Conservation (phyloP, 495 filamentous ascomycete genomes). For the Xylaria venustula region DNA sequence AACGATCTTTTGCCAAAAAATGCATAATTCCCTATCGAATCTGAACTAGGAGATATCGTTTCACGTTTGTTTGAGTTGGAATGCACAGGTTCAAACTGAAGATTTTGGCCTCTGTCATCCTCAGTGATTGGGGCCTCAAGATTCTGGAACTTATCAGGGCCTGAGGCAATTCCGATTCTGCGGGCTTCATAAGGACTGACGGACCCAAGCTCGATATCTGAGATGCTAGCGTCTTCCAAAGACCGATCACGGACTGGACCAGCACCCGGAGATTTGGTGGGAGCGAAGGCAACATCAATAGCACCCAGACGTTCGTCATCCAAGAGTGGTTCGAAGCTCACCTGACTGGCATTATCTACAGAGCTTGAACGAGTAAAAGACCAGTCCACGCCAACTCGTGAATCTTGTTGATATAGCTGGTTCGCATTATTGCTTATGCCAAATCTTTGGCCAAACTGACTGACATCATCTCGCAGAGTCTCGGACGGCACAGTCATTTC, state of each 20-base stretch:
- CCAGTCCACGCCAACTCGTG: neutral
- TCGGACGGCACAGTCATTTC: neutral
- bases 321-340: neutral
- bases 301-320: slow-evolving; percentile 1
- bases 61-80: too few species aligned
- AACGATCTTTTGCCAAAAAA: neutral
- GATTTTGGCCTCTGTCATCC: neutral
- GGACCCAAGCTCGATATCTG: neutral
- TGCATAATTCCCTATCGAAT: neutral
- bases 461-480: neutral
- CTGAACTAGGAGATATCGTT: neutral
- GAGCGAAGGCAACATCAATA: slow-evolving; percentile 9
- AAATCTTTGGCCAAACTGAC: neutral
- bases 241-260: neutral
- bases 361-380: neutral
- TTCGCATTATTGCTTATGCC: neutral
- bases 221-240: neutral
- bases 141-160: neutral
- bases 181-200: neutral
- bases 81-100: neutral
- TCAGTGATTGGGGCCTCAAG: neutral
- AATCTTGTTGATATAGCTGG: neutral
- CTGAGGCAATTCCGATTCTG: neutral
- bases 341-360: neutral
- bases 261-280: slow-evolving; percentile 1